Evolutionary conservation across 768 basidiomycete genomes (phyloP), one percentile per base, ranked within the genome.

Genomic region (Podaxis pistillaris): DNA sequence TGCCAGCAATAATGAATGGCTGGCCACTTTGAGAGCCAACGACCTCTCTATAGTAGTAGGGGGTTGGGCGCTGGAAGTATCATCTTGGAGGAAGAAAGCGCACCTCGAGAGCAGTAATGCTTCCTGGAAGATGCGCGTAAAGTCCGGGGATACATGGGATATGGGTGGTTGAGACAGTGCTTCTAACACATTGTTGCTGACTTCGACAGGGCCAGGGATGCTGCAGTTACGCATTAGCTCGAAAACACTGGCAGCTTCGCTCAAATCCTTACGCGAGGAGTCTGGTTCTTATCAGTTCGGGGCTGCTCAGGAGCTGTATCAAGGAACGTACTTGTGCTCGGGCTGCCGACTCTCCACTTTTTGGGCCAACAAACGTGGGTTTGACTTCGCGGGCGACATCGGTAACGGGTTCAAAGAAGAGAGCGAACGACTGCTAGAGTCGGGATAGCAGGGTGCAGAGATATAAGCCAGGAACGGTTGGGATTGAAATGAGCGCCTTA

Each of bases 1-100:
- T 89, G 1, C 94, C 94, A 3, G 91, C 86, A 58, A 96, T 86
- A 69, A 97, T 76, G 79, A 97, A 91, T 0, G 88, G 89, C 70
- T 92, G 93, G 6, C 81, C 87, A 75, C 50, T 79, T 79, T 33
- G 93, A 86, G 69, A 83, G 85, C 24, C 61, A 17, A 96, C 77
- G 19, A 95, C 85, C 57, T 88, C 75, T 63, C 89, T 87, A 64
- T 44, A 12, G n/a, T 15, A 19, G 55, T 55, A 55, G n/a, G 22
- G 53, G 56, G 56, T 40, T 33, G 26, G 19, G 40, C 26, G 55
- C 57, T 38, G 51, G n/a, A 22, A 2, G 44, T 13, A n/a, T 4
- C 30, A 47, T 36, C 13, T 12, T 40, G 41, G 15, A 17, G 33
- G 40, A 17, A 44, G 50, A 12, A 40, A 22, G 57, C 76, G 24